Conservation (phyloP, 768 basidiomycete species). For the Lentinula sp. region DNA sequence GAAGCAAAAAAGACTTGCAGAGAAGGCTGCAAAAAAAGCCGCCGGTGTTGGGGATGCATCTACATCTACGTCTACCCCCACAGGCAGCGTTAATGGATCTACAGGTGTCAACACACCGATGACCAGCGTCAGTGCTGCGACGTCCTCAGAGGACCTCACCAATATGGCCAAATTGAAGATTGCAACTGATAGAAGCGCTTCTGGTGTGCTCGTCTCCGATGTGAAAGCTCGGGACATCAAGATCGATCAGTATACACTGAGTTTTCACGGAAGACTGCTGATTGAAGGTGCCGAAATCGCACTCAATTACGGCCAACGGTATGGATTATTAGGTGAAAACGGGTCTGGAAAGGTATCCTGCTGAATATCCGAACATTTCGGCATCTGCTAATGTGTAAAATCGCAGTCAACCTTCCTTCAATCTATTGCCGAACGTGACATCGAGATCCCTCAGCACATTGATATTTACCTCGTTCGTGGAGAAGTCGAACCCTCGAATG, state of each 20-base stretch:
- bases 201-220: conserved; percentile 92
- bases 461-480: conserved; percentile 97
- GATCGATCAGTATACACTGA: conserved; percentile 91
- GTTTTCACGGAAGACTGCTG: conserved; percentile 91
- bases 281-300: conserved; percentile 59
- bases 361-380: background rate
- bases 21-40: conserved; percentile 83
- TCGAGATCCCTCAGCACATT: conserved; percentile 90
- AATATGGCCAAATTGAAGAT: conserved; percentile 87
- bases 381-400: too few relatives aligned
- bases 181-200: conserved; percentile 88
- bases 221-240: conserved; percentile 93
- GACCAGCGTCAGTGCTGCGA: conserved; percentile 76
- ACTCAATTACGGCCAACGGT: conserved; percentile 82
- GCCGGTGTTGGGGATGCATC: conserved; percentile 42
- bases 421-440: conserved; percentile 93
- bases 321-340: conserved; percentile 95
- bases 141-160: conserved; percentile 71
- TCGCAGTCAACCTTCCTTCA: conserved; percentile 66
- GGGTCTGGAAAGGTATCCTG: conserved; percentile 90
- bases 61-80: conserved; percentile 51
- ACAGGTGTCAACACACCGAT: conserved; percentile 69
- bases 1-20: conserved; percentile 91
- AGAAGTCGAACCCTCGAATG: conserved; percentile 91
- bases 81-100: conserved; percentile 56